Percentiles rank a stretch among this genome's conserved stretches.
These are phyloP conservation scores for Magnaporthiopsis rhizophila DNA, from an alignment of 2,329 filamentous ascomycete genomes.

Conservation along the genomic window DNA sequence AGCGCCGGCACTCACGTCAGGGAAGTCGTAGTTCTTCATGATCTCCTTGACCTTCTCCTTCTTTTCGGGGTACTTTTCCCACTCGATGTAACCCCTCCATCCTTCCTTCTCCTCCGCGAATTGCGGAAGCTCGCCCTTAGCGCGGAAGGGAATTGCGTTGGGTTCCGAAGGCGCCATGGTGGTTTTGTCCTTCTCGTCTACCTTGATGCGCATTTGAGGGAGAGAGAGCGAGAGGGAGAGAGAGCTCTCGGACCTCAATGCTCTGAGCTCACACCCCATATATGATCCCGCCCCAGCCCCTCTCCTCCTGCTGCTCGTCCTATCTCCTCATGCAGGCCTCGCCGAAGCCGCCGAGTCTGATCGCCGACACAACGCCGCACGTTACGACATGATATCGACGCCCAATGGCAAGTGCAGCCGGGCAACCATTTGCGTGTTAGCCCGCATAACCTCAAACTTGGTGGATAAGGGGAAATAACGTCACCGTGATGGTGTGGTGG, in stretches of 20 bases:
- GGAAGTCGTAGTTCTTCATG: conserved; percentile 22
- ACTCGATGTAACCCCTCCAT: conserved; percentile 49
- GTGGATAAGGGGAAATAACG: not conserved
- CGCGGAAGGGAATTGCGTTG: not conserved
- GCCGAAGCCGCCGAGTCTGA: not conserved
- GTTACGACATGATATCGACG: not conserved
- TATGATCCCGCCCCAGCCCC: not conserved
- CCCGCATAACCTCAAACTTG: not conserved
- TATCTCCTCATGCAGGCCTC: not conserved
- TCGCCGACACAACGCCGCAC: not conserved
- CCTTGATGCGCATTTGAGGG: no score
- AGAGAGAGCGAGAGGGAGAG: not conserved
- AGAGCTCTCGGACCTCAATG: not conserved
- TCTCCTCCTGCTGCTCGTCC: not conserved
- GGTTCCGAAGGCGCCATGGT: not conserved
- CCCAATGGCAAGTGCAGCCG: not conserved
- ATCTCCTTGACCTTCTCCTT: conserved; percentile 51
- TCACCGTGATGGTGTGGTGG: not conserved
- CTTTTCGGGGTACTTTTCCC: conserved; percentile 63
- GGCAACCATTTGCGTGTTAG: not conserved
- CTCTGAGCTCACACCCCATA: not conserved
- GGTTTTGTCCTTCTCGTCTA: not conserved
- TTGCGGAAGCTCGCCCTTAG: conserved; percentile 1
- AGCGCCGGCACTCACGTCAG: not conserved
- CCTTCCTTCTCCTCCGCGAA: not conserved